phyloP scores from a whole-genome alignment of 106 monocot genomes.

The Hemerocallis citrina region DNA sequence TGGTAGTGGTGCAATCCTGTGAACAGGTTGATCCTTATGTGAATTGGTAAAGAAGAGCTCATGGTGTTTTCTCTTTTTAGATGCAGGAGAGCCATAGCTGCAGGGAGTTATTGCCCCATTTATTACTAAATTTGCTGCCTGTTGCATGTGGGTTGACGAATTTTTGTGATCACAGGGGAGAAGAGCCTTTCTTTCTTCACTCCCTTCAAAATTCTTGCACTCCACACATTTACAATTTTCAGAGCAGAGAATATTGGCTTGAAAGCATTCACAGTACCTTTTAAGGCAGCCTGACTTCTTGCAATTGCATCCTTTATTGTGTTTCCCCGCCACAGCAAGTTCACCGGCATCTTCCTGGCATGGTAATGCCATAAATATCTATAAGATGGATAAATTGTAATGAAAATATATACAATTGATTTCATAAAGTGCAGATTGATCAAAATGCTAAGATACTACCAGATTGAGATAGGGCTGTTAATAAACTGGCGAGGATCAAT shows the following conservation, averaged over 20 bases:
- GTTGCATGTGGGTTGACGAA: constrained; percentile 46
- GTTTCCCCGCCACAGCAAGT: constrained; percentile 63
- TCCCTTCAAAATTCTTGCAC: constrained; percentile 85
- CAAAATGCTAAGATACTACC: background rate
- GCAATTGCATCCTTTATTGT: constrained; percentile 94
- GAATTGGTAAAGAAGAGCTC: constrained; percentile 35
- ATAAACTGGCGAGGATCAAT: background rate
- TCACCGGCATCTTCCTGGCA: constrained; percentile 64
- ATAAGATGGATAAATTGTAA: background rate
- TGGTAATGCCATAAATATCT: background rate
- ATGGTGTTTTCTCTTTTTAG: constrained; percentile 71
- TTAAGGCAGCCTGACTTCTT: constrained; percentile 93
- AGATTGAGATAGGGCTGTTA: background rate
- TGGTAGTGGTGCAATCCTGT: constrained; percentile 32
- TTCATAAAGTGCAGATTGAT: background rate
- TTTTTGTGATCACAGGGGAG: constrained; percentile 59
- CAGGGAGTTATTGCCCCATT: constrained; percentile 68
- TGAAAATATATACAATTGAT: background rate
- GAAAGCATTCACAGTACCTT: constrained; percentile 98
- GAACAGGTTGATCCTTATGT: constrained; percentile 30
- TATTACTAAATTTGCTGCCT: constrained; percentile 70
- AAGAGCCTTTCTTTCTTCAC: constrained; percentile 59
- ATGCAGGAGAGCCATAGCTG: constrained; percentile 54
- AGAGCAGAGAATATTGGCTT: constrained; percentile 91
- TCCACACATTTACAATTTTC: constrained; percentile 91